phyloP scores from a whole-genome alignment of 75 land plant genomes.

The Pinus tabuliformis region DNA sequence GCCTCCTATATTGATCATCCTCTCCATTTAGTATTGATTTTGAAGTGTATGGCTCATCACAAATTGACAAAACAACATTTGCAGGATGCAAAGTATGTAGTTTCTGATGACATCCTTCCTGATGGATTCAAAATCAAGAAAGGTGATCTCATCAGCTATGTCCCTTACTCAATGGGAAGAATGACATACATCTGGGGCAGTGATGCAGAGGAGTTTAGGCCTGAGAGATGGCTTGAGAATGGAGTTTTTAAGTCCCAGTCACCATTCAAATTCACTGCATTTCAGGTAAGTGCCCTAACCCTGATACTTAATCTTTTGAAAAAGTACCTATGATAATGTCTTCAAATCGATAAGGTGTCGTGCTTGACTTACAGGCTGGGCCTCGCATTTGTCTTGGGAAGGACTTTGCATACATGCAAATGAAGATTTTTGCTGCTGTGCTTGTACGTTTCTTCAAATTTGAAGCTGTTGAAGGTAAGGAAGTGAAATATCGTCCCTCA shows the following conservation, averaged over 20 bases:
- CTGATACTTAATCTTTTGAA: not conserved
- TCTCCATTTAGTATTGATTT: not conserved
- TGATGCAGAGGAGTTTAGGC: slow-evolving; percentile 43
- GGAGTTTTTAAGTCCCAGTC: slow-evolving; percentile 32
- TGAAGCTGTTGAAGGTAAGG: slow-evolving; percentile 7
- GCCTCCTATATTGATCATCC: not conserved
- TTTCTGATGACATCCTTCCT: slow-evolving; percentile 48
- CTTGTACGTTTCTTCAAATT: slow-evolving; percentile 26
- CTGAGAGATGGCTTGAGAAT: slow-evolving; percentile 50
- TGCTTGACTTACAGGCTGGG: slow-evolving; percentile 21
- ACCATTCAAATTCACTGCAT: slow-evolving; percentile 49
- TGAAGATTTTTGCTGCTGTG: slow-evolving; percentile 26
- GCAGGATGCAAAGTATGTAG: slow-evolving; percentile 47
- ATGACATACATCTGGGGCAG: slow-evolving; percentile 36
- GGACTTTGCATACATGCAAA: slow-evolving; percentile 36
- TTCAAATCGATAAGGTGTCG: not conserved
- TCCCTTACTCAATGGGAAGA: slow-evolving; percentile 46
- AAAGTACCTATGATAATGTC: not conserved
- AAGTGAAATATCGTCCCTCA: slow-evolving; percentile 25
- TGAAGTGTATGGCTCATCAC: not conserved
- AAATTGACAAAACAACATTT: too few relatives aligned
- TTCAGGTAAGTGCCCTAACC: slow-evolving; percentile 26
- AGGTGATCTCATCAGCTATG: slow-evolving; percentile 34
- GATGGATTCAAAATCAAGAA: slow-evolving; percentile 34
- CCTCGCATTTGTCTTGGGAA: slow-evolving; percentile 37